phyloP scores from a whole-genome alignment of 1,284 basidiomycete genomes.

The Leccinum angustisporum region DNA sequence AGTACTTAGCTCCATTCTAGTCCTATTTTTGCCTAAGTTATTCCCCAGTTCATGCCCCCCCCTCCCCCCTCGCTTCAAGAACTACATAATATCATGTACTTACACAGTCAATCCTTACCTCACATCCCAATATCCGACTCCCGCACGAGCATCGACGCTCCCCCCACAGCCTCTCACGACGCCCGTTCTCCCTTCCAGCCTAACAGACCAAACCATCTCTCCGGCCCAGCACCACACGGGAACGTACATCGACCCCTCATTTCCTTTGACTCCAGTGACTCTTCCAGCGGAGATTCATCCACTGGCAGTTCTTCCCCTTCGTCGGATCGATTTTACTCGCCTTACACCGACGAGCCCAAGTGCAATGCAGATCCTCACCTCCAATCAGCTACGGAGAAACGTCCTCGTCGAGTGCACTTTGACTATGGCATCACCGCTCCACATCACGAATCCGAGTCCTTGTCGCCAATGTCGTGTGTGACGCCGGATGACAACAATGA shows the following conservation, averaged over 20 bases:
- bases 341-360: constrained; percentile 12
- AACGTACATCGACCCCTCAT: background rate
- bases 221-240: background rate
- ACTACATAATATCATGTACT: constrained; percentile 11
- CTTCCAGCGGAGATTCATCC: constrained; percentile 7
- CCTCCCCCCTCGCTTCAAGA: background rate
- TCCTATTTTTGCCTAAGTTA: constrained; percentile 9
- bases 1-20: background rate
- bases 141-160: background rate
- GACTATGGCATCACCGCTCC: constrained; percentile 22
- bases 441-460: background rate
- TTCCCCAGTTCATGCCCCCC: constrained; percentile 6
- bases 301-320: background rate
- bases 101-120: background rate
- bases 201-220: background rate
- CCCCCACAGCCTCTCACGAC: background rate
- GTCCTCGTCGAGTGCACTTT: constrained; percentile 21
- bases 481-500: constrained; percentile 12
- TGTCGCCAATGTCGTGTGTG: background rate
- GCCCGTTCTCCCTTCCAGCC: background rate
- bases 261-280: constrained; percentile 14
- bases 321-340: background rate
- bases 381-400: constrained; percentile 14
- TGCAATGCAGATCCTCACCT: background rate
- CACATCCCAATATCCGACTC: constrained; percentile 2